Conservation (phyloP, 108 stramenopile genomes). For the Nannochloropsis oceanica region DNA sequence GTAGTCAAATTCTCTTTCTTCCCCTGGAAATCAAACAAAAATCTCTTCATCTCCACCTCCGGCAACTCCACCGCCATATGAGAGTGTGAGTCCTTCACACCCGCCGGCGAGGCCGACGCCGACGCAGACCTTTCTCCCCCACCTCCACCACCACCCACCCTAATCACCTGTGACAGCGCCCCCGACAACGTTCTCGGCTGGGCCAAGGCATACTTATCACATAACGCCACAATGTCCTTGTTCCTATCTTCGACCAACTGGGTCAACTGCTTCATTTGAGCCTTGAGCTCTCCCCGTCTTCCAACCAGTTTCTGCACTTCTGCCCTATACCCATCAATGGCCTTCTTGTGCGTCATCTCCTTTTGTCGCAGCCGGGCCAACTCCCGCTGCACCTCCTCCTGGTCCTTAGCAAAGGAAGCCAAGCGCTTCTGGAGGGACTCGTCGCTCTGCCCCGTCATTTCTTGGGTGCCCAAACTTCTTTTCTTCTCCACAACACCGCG, state of each 20-base stretch:
- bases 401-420: background rate
- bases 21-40: background rate
- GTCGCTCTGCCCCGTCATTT: background rate
- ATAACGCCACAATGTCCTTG: slow-evolving; percentile 30
- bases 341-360: background rate
- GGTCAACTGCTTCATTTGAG: slow-evolving; percentile 40
- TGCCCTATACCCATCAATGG: background rate
- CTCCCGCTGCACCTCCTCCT: background rate
- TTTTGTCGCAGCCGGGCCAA: background rate
- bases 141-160: background rate
- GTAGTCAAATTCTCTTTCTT: background rate
- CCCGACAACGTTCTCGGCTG: background rate
- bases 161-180: background rate
- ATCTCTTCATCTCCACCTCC: background rate
- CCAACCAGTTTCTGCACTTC: background rate
- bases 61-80: background rate
- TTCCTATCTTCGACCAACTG: slow-evolving; percentile 39
- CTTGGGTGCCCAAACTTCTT: background rate
- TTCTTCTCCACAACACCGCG: background rate
- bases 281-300: slow-evolving; percentile 45
- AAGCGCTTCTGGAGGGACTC: background rate
- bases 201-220: slow-evolving; percentile 10
- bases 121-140: background rate
- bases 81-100: background rate
- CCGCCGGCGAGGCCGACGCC: background rate